phyloP scores from a whole-genome alignment of 2,329 filamentous ascomycete species.

The Orbilia javanica region DNA sequence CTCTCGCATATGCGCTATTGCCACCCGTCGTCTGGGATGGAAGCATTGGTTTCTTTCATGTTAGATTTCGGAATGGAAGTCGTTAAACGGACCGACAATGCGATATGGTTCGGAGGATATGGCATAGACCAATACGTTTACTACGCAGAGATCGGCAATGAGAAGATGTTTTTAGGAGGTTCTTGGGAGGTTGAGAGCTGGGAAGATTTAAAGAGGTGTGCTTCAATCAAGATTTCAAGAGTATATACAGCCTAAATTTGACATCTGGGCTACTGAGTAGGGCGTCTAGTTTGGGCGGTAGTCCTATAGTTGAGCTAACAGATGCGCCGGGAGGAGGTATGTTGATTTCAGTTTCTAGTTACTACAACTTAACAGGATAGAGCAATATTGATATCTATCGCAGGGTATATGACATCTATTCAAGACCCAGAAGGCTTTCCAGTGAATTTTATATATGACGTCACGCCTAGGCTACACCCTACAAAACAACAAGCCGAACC shows the following conservation, averaged over 20 bases:
- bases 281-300: constrained; percentile 62
- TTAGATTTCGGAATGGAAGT: constrained; percentile 67
- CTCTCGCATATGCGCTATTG: constrained; percentile 71
- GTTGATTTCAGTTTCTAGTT: background rate
- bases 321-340: constrained; percentile 66
- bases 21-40: constrained; percentile 65
- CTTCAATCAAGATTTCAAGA: background rate
- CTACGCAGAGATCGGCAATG: constrained; percentile 63
- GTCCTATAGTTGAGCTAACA: constrained; percentile 63
- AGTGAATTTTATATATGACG: constrained; percentile 66
- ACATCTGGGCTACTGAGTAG: background rate
- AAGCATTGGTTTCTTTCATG: constrained; percentile 60
- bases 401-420: constrained; percentile 63
- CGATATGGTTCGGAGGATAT: constrained; percentile 67
- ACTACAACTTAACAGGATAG: background rate
- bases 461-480: constrained; percentile 59
- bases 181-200: constrained; percentile 66
- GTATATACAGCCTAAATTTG: background rate
- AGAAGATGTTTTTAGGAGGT: constrained; percentile 66
- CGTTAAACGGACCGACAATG: constrained; percentile 64
- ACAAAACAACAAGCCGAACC: constrained; percentile 60
- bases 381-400: background rate
- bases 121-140: constrained; percentile 67
- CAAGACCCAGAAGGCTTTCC: constrained; percentile 66
- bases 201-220: constrained; percentile 66